Evolutionary conservation across 345 rosid species (phyloP).

Genomic region (Moricandia arvensis): DNA sequence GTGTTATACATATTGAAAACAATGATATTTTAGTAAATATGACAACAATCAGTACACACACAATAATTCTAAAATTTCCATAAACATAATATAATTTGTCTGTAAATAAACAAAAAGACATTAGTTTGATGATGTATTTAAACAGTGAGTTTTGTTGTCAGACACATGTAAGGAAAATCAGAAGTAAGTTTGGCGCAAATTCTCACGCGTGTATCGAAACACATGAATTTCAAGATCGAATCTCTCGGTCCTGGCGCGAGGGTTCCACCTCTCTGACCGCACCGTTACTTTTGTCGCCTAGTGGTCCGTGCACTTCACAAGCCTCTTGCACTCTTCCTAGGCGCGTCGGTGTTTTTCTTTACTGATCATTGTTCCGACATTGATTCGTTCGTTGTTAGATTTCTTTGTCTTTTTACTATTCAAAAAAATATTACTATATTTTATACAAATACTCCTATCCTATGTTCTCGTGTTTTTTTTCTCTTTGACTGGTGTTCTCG

Average conservation of each 20-base stretch:
- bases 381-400: slow-evolving; percentile 36
- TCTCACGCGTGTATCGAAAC: slow-evolving; percentile 31
- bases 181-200: slow-evolving; percentile 32
- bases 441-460: neutral
- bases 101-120: neutral
- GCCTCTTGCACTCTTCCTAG: slow-evolving; percentile 26
- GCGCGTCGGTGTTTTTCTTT: slow-evolving; percentile 33
- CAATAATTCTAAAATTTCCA: neutral
- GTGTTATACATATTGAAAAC: too few species aligned
- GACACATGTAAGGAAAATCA: slow-evolving; percentile 33
- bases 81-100: neutral
- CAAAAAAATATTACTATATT: too few species aligned
- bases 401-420: slow-evolving; percentile 2
- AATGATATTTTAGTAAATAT: too few species aligned
- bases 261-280: neutral
- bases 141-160: slow-evolving; percentile 27
- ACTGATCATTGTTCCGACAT: slow-evolving; percentile 36
- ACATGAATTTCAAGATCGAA: slow-evolving; percentile 30
- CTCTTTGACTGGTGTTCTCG: neutral
- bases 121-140: neutral
- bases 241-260: slow-evolving; percentile 30
- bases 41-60: neutral
- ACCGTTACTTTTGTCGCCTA: slow-evolving; percentile 41
- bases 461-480: neutral
- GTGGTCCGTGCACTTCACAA: slow-evolving; percentile 41